A percentile compares a stretch with the other conserved stretches of the same genome.
phyloP scores from a whole-genome alignment of 306 rosid species.

The Medicago ruthenica region DNA sequence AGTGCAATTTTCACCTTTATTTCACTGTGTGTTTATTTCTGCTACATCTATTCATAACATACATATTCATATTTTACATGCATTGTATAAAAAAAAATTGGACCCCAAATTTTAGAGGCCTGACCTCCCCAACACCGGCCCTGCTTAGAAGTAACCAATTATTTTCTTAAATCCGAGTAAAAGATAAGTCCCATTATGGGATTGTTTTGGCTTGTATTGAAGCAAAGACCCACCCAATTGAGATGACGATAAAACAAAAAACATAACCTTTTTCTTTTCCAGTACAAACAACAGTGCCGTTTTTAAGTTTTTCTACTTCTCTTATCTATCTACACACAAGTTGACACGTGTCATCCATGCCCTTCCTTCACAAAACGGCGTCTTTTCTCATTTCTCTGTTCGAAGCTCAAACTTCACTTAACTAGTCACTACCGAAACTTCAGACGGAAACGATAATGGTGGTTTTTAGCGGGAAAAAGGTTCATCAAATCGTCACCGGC shows the following conservation, averaged over 20 bases:
- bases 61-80: no score
- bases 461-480: slow-evolving; percentile 69
- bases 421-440: slow-evolving; percentile 2
- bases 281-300: neutral
- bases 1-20: no score
- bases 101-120: no score
- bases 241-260: neutral
- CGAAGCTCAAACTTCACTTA: slow-evolving; percentile 16
- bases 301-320: slow-evolving; percentile 13
- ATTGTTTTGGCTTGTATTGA: neutral
- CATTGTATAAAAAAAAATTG: no score
- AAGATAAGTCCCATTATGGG: neutral
- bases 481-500: slow-evolving; percentile 59
- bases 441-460: slow-evolving; percentile 51
- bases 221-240: neutral
- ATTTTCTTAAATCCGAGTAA: no score
- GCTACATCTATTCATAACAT: no score
- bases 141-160: no score
- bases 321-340: slow-evolving; percentile 55
- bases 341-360: slow-evolving; percentile 64
- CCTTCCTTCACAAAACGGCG: slow-evolving; percentile 32
- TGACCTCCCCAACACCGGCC: no score
- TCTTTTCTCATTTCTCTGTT: slow-evolving; percentile 24
- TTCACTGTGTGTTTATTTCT: no score
- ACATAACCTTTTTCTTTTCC: no score